Evolutionary conservation across 768 basidiomycete genomes (phyloP).

Genomic region (Pulveroboletus sp.): DNA sequence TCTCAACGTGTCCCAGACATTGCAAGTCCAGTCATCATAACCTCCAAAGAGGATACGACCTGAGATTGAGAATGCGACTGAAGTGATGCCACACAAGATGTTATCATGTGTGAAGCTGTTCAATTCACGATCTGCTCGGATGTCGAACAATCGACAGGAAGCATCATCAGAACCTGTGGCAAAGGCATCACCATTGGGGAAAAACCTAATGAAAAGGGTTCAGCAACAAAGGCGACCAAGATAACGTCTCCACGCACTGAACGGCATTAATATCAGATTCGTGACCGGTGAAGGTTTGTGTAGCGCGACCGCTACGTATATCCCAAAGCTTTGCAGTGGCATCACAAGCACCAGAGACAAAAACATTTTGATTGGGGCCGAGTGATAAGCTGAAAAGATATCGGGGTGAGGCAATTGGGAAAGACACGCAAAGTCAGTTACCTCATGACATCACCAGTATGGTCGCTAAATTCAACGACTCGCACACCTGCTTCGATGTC

Average conservation of each 20-base stretch:
- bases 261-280: slow-evolving; percentile 99
- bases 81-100: slow-evolving; percentile 97
- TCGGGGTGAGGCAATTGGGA: slow-evolving; percentile 8
- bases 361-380: slow-evolving; percentile 88
- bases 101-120: slow-evolving; percentile 98
- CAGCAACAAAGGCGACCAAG: background rate
- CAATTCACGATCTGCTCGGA: slow-evolving; percentile 94
- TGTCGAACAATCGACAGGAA: slow-evolving; percentile 96
- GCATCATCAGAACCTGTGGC: slow-evolving; percentile 99
- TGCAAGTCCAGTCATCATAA: slow-evolving; percentile 99
- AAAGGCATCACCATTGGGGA: slow-evolving; percentile 99
- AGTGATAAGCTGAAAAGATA: slow-evolving; percentile 70
- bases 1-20: slow-evolving; percentile 99
- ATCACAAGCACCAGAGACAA: slow-evolving; percentile 99
- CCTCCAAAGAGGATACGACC: slow-evolving; percentile 97
- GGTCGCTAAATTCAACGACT: slow-evolving; percentile 98
- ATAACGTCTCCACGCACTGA: slow-evolving; percentile 55
- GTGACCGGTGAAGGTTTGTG: slow-evolving; percentile 97
- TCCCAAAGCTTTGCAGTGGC: slow-evolving; percentile 99
- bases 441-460: slow-evolving; percentile 99
- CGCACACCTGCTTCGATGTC: slow-evolving; percentile 97
- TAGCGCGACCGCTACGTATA: slow-evolving; percentile 94
- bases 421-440: slow-evolving; percentile 28
- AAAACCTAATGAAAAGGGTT: slow-evolving; percentile 60
- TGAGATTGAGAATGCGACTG: slow-evolving; percentile 97